Evolutionary conservation across 768 basidiomycete genomes (phyloP), one percentile per base, ranked within the genome.

Genomic region (Xerocomellus chrysenteron): DNA sequence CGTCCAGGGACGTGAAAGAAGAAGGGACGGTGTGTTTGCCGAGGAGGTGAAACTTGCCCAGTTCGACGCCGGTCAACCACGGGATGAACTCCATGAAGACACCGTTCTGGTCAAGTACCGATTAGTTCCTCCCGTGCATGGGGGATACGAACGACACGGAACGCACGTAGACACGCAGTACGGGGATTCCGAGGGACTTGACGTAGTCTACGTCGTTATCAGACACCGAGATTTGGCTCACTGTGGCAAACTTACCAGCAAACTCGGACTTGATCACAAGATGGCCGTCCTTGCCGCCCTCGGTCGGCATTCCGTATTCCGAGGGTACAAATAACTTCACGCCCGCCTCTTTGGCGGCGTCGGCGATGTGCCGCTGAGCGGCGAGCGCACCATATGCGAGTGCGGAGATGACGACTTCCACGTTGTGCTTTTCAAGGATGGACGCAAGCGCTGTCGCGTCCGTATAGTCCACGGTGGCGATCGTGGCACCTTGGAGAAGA

Each of bases 241-340:
- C 3, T 2, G 17, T 19, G 30, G 44, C 8, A 28, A 35, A 57
- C 68, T 49, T 32, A 68, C 74, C 63, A 33, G 67, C 73, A 47
- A 74, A 51, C 37, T 63, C 49, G 24, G 68, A 64, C 50, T 76
- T 76, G 52, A 52, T 47, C 32, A 14, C 60, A 47, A 63, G 47
- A 16, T 52, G 54, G 10, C 72, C 70, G 0, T 66, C 68, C 36
- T 66, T 69, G 6, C 64, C 64, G 4, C 70, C 76, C 24, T 69
- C 67, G 0, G 68, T 76, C 14, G 73, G 67, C 59, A 74, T 64
- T 21, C 75, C 73, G 32, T 63, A 77, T 52, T 76, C 76, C 19
- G 68, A 70, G 13, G 75, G 74, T n/a, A 74, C 74, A 47, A 77
- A 75, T 47, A 77, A 40, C 57, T 73, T 72, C 19, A 77, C 73